Conservation (phyloP, 179 eudicot species). For the Sideroxylon spinosum region DNA sequence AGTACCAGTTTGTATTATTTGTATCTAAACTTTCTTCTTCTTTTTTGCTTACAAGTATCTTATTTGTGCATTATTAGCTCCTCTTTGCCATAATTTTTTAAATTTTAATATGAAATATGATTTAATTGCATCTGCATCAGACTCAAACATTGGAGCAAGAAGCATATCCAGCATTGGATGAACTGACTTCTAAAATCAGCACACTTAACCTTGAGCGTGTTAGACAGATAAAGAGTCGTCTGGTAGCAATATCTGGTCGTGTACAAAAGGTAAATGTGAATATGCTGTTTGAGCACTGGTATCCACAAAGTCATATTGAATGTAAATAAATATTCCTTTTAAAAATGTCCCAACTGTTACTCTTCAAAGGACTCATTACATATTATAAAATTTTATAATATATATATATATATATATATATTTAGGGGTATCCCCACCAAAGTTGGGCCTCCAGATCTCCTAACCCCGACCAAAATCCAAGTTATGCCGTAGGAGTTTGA, state of each 20-base stretch:
- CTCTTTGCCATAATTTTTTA: neutral
- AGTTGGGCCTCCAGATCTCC: no score
- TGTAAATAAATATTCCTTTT: neutral
- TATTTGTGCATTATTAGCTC: neutral
- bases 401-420: no score
- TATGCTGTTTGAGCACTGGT: neutral
- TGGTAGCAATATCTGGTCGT: conserved; percentile 57
- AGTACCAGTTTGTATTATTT: no score
- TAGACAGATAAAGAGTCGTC: conserved; percentile 56
- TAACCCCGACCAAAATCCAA: no score
- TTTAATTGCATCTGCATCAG: conserved; percentile 18
- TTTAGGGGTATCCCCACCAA: no score
- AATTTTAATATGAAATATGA: neutral
- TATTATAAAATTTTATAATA: no score
- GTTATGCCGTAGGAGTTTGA: no score
- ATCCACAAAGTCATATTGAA: neutral
- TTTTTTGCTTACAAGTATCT: neutral
- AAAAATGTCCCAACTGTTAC: neutral
- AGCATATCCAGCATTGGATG: conserved; percentile 61
- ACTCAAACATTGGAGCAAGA: conserved; percentile 50
- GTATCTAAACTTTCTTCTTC: no score
- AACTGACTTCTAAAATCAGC: conserved; percentile 52
- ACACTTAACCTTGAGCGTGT: conserved; percentile 61
- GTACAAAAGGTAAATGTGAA: conserved; percentile 52
- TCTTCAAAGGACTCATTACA: neutral